Base-by-base conservation (phyloP, 176 grass and related monocot species). In the Carex myosuroides region DNA sequence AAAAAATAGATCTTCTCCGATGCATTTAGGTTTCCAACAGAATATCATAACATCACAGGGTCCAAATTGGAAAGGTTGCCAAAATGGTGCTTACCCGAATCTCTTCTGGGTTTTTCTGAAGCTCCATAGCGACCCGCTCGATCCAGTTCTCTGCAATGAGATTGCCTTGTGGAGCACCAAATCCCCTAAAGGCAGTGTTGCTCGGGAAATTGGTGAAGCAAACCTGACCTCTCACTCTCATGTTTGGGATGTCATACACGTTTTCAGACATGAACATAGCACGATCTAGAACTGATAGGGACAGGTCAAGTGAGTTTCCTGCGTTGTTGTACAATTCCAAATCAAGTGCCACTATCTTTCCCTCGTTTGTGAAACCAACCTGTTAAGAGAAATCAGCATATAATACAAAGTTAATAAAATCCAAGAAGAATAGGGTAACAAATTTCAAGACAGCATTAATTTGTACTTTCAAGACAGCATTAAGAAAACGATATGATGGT, bases 201-300 rank as follows among this genome's bases (percentile, higher is more conserved):
- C 92, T 98, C 58, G 95, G 91, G 55, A 94, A 90, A 91, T 98
- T 98, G 85, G 95, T 98, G 85, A 91, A 90, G 80, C 95, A 98
- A 53, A 94, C 91, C 91, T 91, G 86, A 20, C 95, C 95, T 65
- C 30, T 85, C 69, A 98, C 52, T 67, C 88, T 90, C 60, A 98
- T 66, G 79, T 98, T 85, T 30, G 89, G n/a, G 89, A 98, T 87
- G 81, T 87, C 88, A 79, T 98, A 98, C 52, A 98, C 95, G 76
- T 98, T 98, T 69, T 91, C 95, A 44, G 91, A 93, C 85, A 88
- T 60, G 79, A 93, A 89, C 86, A 98, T 91, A 58, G 92, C 87
- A 88, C 92, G 92, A 63, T 98, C 91, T 68, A 98, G 80, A 48
- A 98, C 89, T 29, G 95, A 58, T 84, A 69, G 29, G 68, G 95